These are phyloP conservation scores for Pseudozyma sp. DNA, from an alignment of 1,284 basidiomycete species.

Conservation along the genomic window DNA sequence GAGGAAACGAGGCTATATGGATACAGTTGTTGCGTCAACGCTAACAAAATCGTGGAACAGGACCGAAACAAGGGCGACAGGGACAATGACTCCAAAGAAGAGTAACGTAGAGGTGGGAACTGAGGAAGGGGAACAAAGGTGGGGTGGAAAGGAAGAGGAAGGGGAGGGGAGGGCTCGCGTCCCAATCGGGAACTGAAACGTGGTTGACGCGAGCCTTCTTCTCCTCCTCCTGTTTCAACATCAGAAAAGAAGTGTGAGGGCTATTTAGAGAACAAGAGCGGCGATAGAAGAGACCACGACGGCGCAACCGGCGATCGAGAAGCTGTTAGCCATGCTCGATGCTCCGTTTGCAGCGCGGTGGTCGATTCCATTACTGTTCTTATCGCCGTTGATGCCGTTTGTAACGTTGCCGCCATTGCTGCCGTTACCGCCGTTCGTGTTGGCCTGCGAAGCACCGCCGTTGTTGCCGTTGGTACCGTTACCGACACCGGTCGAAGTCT, in stretches of 20 bases:
- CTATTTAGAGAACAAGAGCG: conserved; percentile 19
- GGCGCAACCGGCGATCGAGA: conserved; percentile 3
- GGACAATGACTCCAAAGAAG: background rate
- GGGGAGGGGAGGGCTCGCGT: conserved; percentile 7
- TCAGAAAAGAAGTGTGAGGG: background rate
- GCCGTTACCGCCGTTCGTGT: conserved; percentile 8
- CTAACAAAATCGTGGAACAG: no score
- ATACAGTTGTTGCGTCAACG: conserved; percentile 22
- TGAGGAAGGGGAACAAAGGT: background rate
- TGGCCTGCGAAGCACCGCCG: conserved; percentile 28
- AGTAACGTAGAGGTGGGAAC: background rate
- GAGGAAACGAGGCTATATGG: conserved; percentile 9
- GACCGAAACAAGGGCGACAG: background rate
- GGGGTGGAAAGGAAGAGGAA: background rate
- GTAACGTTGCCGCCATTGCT: conserved; percentile 6
- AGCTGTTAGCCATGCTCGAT: background rate
- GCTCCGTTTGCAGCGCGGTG: conserved; percentile 25
- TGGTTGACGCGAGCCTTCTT: conserved; percentile 16
- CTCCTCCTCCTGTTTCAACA: background rate
- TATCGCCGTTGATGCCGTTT: conserved; percentile 17
- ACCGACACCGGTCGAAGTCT: conserved; percentile 28
- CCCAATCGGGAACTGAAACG: conserved; percentile 8
- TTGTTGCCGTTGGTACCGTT: conserved; percentile 39
- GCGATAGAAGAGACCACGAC: conserved; percentile 11
- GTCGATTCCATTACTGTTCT: conserved; percentile 7